phyloP scores from a whole-genome alignment of 176 grass and related monocot species.

The Oryza meridionalis region DNA sequence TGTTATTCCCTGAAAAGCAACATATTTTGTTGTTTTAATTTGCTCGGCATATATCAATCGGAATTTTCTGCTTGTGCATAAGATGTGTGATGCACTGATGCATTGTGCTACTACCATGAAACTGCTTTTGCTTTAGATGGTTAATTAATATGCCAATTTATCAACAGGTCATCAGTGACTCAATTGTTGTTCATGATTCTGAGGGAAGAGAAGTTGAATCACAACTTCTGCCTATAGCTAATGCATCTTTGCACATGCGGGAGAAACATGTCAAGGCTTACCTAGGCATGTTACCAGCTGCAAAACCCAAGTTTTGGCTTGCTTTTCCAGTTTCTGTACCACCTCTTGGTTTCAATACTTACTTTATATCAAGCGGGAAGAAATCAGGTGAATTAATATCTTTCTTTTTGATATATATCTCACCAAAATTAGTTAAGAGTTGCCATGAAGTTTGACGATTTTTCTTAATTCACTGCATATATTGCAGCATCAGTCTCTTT shows the following conservation, averaged over 20 bases:
- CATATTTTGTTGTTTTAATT: slow-evolving; percentile 26
- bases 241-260: slow-evolving; percentile 61
- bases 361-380: slow-evolving; percentile 69
- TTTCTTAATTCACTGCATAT: slow-evolving; percentile 40
- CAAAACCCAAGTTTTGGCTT: slow-evolving; percentile 89
- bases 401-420: slow-evolving; percentile 31
- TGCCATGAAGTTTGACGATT: neutral
- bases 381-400: slow-evolving; percentile 59
- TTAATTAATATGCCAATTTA: slow-evolving; percentile 38
- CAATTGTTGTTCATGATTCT: slow-evolving; percentile 77
- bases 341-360: slow-evolving; percentile 90
- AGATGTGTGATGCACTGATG: neutral
- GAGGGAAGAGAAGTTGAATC: slow-evolving; percentile 89
- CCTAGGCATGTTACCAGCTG: slow-evolving; percentile 49
- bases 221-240: slow-evolving; percentile 75
- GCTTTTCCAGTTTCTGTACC: slow-evolving; percentile 76
- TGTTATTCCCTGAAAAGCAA: slow-evolving; percentile 15
- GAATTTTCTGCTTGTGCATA: slow-evolving; percentile 2
- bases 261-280: slow-evolving; percentile 75
- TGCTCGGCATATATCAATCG: neutral
- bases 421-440: slow-evolving; percentile 5
- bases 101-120: slow-evolving; percentile 3
- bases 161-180: slow-evolving; percentile 75
- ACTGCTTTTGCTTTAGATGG: slow-evolving; percentile 5
- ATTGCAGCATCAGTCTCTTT: slow-evolving; percentile 64